Evolutionary conservation across 1,139 yeast genomes (phyloP).

Genomic region (Starmera stellimalicola): DNA sequence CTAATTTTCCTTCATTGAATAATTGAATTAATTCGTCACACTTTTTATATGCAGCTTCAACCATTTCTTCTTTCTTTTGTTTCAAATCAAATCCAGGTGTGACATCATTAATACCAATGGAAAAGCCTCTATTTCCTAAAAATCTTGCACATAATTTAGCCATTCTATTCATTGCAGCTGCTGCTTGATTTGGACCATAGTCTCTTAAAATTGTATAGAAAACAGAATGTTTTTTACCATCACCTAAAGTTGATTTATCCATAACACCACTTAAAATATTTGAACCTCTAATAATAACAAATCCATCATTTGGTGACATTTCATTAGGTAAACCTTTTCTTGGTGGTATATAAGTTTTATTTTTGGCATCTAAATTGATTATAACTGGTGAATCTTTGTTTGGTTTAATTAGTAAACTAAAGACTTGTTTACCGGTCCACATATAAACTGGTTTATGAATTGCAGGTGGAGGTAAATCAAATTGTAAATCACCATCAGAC

Average conservation of each 20-base stretch:
- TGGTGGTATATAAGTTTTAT: constrained; percentile 79
- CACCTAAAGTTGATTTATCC: constrained; percentile 96
- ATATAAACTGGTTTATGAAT: constrained; percentile 78
- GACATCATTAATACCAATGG: constrained; percentile 95
- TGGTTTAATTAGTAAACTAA: constrained; percentile 79
- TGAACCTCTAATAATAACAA: constrained; percentile 82
- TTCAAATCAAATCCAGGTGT: constrained; percentile 82
- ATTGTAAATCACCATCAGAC: constrained; percentile 85
- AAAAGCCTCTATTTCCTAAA: constrained; percentile 91
- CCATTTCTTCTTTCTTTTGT: constrained; percentile 75
- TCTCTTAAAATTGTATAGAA: constrained; percentile 92
- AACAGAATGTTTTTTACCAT: constrained; percentile 95
- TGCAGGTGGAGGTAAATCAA: constrained; percentile 93
- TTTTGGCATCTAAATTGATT: constrained; percentile 89
- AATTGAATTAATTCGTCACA: constrained; percentile 85
- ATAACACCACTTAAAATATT: constrained; percentile 85
- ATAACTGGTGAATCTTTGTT: constrained; percentile 66
- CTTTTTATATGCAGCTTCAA: constrained; percentile 81
- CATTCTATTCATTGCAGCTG: constrained; percentile 95
- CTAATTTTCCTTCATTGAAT: constrained; percentile 79
- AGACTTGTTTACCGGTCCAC: constrained; percentile 98
- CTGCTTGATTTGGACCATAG: constrained; percentile 93
- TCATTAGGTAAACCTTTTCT: constrained; percentile 67
- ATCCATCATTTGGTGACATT: constrained; percentile 98
- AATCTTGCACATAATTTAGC: constrained; percentile 94